Evolutionary conservation across 192 early-diverging fungal species (phyloP), one percentile per base, ranked within the genome.

Genomic region (Linnemannia schmuckeri): DNA sequence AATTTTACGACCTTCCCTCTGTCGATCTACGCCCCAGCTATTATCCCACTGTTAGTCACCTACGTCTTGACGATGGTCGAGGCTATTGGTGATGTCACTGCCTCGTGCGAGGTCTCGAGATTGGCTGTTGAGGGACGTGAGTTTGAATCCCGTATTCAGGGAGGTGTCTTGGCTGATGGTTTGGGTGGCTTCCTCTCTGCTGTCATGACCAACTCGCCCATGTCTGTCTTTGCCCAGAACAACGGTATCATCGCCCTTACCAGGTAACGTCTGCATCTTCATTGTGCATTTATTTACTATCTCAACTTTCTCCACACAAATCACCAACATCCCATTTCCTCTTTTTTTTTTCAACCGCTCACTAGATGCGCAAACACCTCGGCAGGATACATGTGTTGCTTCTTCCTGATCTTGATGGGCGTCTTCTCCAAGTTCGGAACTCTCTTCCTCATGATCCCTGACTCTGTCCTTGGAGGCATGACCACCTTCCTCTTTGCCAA

Each of bases 151-250:
- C 91, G 91, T 70, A 82, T 92, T 40, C 91, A 91, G 72, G 91
- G 91, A 37, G 91, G 91, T 55, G 77, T 92, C 9, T 68, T 92
- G 44, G 91, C 91, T n/a, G 91, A 92, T 89, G 91, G 91, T 61
- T 35, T 92, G 20, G 81, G 82, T 35, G 87, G 90, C 18, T 88
- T 92, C 22, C 37, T 92, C 57, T 91, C 91, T 27, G 90, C 91
- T 1, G 79, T 89, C 42, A 90, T 92, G 81, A 92, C 91, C 38
- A 91, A 89, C 79, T 89, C 82, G 61, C 91, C 91, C 47, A 75
- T 92, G 63, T 88, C 90, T 38, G 91, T 90, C 20, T 92, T 92
- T 90, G 87, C 91, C 18, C 91, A 92, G 61, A 92, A 92, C 66
- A 92, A 92, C 37, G 91, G 91, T 44, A 89, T 92, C 44, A 91